A percentile compares a stretch with the other conserved stretches of the same genome.
Conservation (phyloP, 108 stramenopile genomes). For the Stephanodiscus triporus region DNA sequence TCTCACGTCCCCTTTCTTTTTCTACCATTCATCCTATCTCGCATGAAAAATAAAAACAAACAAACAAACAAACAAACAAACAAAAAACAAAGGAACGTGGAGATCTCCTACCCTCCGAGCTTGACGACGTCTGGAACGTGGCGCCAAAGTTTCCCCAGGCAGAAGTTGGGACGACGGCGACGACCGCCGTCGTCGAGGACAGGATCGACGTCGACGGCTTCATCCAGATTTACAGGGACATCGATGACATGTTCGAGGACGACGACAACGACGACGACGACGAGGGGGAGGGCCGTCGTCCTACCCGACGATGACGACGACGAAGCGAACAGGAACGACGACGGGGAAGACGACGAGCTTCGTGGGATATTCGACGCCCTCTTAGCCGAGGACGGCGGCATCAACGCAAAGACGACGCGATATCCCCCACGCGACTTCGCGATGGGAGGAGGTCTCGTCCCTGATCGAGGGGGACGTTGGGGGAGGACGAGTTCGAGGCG, state of each 20-base stretch:
- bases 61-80: too few relatives aligned
- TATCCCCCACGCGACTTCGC: slow-evolving; percentile 56
- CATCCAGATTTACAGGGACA: slow-evolving; percentile 74
- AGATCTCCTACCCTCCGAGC: slow-evolving; percentile 67
- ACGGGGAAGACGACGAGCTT: too few relatives aligned
- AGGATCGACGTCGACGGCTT: slow-evolving; percentile 74
- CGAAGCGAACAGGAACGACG: too few relatives aligned
- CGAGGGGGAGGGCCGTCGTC: slow-evolving; percentile 28
- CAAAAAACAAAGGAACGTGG: slow-evolving; percentile 49
- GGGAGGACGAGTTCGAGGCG: slow-evolving; percentile 74
- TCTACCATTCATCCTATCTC: too few relatives aligned
- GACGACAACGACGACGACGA: slow-evolving; percentile 46
- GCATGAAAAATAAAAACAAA: too few relatives aligned
- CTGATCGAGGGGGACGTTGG: slow-evolving; percentile 73
- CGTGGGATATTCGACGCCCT: slow-evolving; percentile 51
- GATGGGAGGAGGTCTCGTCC: slow-evolving; percentile 75
- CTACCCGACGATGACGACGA: slow-evolving; percentile 25
- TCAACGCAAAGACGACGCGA: too few relatives aligned
- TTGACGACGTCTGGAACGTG: slow-evolving; percentile 66
- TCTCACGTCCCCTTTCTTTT: too few relatives aligned
- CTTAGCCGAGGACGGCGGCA: slow-evolving; percentile 9
- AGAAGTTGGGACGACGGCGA: too few relatives aligned
- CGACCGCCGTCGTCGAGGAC: too few relatives aligned
- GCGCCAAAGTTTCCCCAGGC: too few relatives aligned
- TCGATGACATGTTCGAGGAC: slow-evolving; percentile 86